Evolutionary conservation across 371 early-diverging fungal species (phyloP).

Genomic region (Quaeritorhiza haematococci): DNA sequence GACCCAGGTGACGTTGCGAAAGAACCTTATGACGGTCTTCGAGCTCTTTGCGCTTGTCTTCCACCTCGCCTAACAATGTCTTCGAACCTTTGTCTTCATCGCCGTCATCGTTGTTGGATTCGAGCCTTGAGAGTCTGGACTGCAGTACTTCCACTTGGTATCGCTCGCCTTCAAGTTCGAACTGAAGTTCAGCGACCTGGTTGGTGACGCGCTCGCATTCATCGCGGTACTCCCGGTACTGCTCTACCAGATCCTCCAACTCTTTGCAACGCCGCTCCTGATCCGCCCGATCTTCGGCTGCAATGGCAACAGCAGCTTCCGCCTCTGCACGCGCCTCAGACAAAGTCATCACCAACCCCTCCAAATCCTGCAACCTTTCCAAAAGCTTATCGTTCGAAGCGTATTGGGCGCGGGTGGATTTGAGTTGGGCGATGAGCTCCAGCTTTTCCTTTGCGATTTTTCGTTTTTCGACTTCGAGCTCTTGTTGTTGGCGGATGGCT

Average conservation of each 20-base stretch:
- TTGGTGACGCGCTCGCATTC: neutral
- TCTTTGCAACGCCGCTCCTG: no score
- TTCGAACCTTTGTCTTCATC: constrained; percentile 10
- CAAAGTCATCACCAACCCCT: no score
- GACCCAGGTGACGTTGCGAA: constrained; percentile 11
- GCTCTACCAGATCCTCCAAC: neutral
- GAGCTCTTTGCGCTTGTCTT: constrained; percentile 19
- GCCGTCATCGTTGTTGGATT: neutral
- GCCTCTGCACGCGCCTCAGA: no score
- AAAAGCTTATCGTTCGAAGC: no score
- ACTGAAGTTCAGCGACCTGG: neutral
- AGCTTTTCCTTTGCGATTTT: no score
- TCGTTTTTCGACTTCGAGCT: no score
- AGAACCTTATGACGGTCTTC: constrained; percentile 10
- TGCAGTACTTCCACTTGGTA: constrained; percentile 1
- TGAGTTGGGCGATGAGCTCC: no score
- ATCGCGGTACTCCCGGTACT: neutral
- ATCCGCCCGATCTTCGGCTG: no score
- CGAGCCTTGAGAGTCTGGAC: constrained; percentile 11
- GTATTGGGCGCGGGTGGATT: no score
- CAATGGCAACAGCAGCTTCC: no score
- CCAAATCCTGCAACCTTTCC: no score
- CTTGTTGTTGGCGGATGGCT: no score
- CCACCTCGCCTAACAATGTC: constrained; percentile 23
- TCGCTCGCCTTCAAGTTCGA: neutral